Base-by-base conservation (phyloP, 1,284 basidiomycete genomes). In the Rugiboletus extremiorientalis region DNA sequence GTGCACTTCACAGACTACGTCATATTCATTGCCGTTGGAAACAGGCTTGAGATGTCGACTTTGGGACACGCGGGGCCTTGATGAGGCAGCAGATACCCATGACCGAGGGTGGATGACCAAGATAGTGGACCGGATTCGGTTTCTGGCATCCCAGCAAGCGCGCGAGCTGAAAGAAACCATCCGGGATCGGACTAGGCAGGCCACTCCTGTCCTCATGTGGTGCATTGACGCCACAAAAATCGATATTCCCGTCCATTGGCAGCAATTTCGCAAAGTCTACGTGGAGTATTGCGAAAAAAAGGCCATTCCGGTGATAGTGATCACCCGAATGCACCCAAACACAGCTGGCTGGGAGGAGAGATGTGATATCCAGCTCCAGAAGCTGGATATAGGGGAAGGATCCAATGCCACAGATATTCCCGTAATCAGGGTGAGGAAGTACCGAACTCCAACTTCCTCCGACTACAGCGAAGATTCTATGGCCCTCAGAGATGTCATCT, bases 41-140 rank as follows among this genome's bases (percentile, higher is more conserved):
- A 11, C 41, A 4, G 54, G 42, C 30, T 23, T 54, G 47, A 46
- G 36, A 38, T 68, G 55, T 43, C 40, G 36, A 30, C 66, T 68
- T 22, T 68, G 66, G 66, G 66, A 68, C 41, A 68, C 68, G 20
- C 66, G 63, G 5, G 66, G 66, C 43, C 68, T 68, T 23, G 56
- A 59, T 20, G 66, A 72, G 56, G 64, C 62, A 0, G 60, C 42
- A 14, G 67, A 56, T 15, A n/a, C 33, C 28, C 44, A 43, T 16
- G 43, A 54, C 25, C 53, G 56, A 7, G 15, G 44, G 37, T 42
- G 55, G 40, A 38, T 52, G 38, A 18, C 50, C 31, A 67, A 47
- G 47, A 23, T 65, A 8, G 4, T 59, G 36, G 55, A 54, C 30
- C 50, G n/a, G 43, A 48, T 68, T 27, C 65, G 57, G 53, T 40